These are phyloP conservation scores for Bretschneidera sinensis DNA, from an alignment of 345 rosid species.

Conservation along the genomic window DNA sequence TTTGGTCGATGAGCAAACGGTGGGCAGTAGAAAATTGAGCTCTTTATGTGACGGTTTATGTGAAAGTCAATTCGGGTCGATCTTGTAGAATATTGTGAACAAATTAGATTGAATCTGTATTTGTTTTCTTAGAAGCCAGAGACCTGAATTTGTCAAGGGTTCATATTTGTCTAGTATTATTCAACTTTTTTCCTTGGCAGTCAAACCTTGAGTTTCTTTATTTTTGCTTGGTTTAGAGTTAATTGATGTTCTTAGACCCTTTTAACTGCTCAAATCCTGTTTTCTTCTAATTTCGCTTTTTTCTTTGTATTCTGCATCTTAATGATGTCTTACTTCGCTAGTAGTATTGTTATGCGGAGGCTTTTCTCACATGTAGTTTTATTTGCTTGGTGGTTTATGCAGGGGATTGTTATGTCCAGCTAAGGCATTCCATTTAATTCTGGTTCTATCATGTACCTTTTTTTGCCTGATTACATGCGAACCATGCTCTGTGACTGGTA, in stretches of 20 bases:
- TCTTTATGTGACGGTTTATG: neutral
- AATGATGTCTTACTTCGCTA: neutral
- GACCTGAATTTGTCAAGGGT: neutral
- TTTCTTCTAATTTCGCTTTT: neutral
- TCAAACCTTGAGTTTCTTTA: neutral
- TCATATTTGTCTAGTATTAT: neutral
- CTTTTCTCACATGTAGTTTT: neutral
- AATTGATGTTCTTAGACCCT: neutral
- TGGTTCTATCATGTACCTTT: conserved; percentile 49
- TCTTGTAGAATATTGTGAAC: too few relatives aligned
- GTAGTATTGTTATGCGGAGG: neutral
- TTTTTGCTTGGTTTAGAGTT: too few relatives aligned
- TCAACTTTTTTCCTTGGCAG: conserved; percentile 7
- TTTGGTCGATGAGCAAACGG: neutral
- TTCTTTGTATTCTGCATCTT: neutral
- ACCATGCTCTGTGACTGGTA: conserved; percentile 36
- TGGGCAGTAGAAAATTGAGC: neutral
- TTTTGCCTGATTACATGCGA: conserved; percentile 39
- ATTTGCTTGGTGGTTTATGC: conserved; percentile 24
- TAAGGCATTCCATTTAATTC: conserved; percentile 35
- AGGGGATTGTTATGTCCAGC: conserved; percentile 41
- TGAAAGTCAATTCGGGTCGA: neutral
- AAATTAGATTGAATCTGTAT: neutral
- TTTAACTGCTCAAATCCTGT: neutral
- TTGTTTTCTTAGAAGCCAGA: too few relatives aligned